Evolutionary conservation across 164 flowering plant genomes (phyloP), one percentile per base, ranked within the genome.

Genomic region (Vitis cinerea): DNA sequence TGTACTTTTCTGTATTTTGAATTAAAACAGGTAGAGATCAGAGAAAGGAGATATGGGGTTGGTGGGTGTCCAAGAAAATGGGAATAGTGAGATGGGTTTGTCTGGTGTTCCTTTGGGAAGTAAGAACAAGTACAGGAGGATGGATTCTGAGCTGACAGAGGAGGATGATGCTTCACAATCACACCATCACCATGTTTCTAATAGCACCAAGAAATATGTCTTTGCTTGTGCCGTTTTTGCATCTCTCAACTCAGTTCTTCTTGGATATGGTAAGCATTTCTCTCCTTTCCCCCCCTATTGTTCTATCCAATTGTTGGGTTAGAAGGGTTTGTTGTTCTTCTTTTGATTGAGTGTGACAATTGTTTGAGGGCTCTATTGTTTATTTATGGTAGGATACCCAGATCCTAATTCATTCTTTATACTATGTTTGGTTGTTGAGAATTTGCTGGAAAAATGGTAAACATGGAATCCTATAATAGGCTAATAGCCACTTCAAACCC

Each of bases 221-320:
- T 56, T 83, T 67, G 90, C 88, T 53, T 88, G 91, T 65, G 92
- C 96, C 51, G 70, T 88, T 53, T 90, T 88, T 67, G 93, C 93
- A 1, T 90, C 96, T 79, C 86, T 90, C 69, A 90, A 88, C 71
- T 76, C 81, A 47, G 89, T 88, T 63, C 93, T 90, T 65, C 90
- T 88, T 57, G 97, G 97, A 65, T 88, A 90, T 65, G 96, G 96
- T 88, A 81, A 66, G 70, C 27, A 3, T 53, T 29, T 66, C 44
- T 30, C 15, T 37, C 44, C 44, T 8, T 19, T 27, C n/a, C 62
- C 49, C 17, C 19, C 49, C 17, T 47, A 14, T 60, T 47, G 19
- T 12, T 23, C 62, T 59, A 54, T 14, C 30, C 47, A 7, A 44
- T 60, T 1, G 64, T 2, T 61, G 2, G 6, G 29, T 8, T 8